These are phyloP conservation scores for Macadamia integrifolia DNA, from an alignment of 164 flowering plant genomes.

Conservation along the genomic window DNA sequence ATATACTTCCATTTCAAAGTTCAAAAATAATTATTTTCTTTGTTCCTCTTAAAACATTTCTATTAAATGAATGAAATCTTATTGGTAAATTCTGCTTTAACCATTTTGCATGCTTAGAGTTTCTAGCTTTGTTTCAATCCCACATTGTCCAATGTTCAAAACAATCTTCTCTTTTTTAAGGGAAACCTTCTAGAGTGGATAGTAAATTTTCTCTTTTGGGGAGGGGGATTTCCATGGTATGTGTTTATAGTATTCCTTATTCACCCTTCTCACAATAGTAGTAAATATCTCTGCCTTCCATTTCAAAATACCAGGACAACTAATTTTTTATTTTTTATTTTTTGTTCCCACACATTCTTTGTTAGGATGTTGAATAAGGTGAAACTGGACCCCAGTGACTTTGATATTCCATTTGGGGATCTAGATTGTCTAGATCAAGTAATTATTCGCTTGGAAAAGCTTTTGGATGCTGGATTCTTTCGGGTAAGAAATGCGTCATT, in stretches of 20 bases:
- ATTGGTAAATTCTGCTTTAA: background rate
- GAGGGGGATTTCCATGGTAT: background rate
- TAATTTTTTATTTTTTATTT: background rate
- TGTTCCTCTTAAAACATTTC: background rate
- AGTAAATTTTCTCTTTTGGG: too few species aligned
- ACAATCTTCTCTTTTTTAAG: background rate
- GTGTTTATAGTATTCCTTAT: background rate
- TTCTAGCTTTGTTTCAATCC: background rate
- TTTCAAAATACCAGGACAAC: background rate
- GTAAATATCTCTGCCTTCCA: too few species aligned
- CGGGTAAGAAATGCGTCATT: constrained; percentile 12
- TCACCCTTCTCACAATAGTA: background rate
- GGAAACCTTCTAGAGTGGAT: too few species aligned
- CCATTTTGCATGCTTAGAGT: background rate
- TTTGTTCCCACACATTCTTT: background rate
- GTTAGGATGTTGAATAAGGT: constrained; percentile 26
- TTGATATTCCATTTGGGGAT: constrained; percentile 18
- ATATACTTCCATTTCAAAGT: background rate
- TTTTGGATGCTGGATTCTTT: constrained; percentile 22
- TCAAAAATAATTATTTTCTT: background rate
- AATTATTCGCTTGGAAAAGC: constrained; percentile 19
- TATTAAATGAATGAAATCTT: background rate
- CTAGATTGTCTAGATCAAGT: constrained; percentile 23
- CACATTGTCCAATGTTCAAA: background rate
- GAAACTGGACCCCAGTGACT: constrained; percentile 18